Base-by-base conservation (phyloP, 306 rosid species). In the Acacia acuminata region DNA sequence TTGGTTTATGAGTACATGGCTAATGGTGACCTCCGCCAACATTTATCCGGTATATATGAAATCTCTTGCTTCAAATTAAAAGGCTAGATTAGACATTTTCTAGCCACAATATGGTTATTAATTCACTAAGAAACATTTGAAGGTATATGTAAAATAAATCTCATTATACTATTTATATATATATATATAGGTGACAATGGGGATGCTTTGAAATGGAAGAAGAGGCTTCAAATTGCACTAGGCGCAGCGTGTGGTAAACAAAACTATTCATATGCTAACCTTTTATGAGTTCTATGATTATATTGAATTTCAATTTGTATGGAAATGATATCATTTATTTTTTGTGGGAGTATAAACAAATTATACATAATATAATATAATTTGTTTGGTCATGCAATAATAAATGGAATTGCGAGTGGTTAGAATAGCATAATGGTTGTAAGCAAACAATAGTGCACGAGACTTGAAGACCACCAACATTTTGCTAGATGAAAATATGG, bases 381-480 rank as follows among this genome's bases (percentile, higher is more conserved):
- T 20, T 56, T 56, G 14, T 7, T n/a, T 56, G 27, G 24, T 17
- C 17, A n/a, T 56, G 20, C 22, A 19, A 60, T 60, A 32, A 32
- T 32, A 14, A 60, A 51, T 51, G 58, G 58, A 15, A 16, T 51
- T 51, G 58, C 58, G n/a, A 17, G 58, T n/a, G 58, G 5, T 51
- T 51, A 17, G 20, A 51, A 5, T 51, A 51, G 9, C 91, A 85
- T 77, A 85, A 85, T 83, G 89, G 88, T 6, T 83, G 86, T 63
- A 81, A 75, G 36, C 83, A 84, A 36, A 20, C 82, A 25, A 65
- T 86, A 17, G 3, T 88, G 3, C 91, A 92, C 24, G 91, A 82
- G 91, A 90, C 73, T 72, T 92, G 56, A 92, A 88, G 43, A 38
- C 91, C 15, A 32, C 96, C 12, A 91, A 91, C 85, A 91, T 91